phyloP scores from a whole-genome alignment of 345 rosid species.

The Citrus glauca region DNA sequence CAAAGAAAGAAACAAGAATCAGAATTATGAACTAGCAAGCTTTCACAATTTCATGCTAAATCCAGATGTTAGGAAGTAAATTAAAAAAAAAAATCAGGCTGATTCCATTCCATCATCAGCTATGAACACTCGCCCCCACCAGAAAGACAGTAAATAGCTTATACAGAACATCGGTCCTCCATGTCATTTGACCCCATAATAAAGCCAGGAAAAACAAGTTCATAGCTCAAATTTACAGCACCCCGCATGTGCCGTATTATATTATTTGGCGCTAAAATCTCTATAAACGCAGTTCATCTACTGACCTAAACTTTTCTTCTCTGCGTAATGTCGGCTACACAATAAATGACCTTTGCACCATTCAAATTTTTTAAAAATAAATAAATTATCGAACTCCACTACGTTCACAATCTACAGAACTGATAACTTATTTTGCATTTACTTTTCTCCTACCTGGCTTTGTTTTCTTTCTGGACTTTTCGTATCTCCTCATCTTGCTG shows the following conservation, averaged over 20 bases:
- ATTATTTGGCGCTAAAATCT: neutral
- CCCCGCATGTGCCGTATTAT: too few relatives aligned
- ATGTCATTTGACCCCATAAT: neutral
- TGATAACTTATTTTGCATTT: too few relatives aligned
- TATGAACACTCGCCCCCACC: neutral
- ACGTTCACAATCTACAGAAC: neutral
- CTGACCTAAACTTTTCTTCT: neutral
- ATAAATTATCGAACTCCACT: neutral
- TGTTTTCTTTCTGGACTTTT: slow-evolving; percentile 57
- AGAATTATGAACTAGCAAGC: neutral
- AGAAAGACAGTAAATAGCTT: neutral
- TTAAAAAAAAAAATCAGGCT: neutral
- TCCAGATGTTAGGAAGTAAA: neutral
- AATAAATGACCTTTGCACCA: neutral
- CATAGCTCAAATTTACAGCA: neutral
- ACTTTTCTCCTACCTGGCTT: slow-evolving; percentile 38
- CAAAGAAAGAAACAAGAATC: neutral
- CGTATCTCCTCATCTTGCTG: slow-evolving; percentile 56
- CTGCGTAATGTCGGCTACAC: neutral
- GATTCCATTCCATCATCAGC: neutral
- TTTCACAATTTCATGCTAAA: neutral
- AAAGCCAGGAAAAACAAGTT: neutral
- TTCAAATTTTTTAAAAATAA: neutral
- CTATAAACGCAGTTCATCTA: neutral
- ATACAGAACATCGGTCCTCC: neutral